Percentiles rank a stretch among this genome's conserved stretches.
These are phyloP conservation scores for Lophium mytilinum DNA, from an alignment of 495 filamentous ascomycete species.

Conservation along the genomic window DNA sequence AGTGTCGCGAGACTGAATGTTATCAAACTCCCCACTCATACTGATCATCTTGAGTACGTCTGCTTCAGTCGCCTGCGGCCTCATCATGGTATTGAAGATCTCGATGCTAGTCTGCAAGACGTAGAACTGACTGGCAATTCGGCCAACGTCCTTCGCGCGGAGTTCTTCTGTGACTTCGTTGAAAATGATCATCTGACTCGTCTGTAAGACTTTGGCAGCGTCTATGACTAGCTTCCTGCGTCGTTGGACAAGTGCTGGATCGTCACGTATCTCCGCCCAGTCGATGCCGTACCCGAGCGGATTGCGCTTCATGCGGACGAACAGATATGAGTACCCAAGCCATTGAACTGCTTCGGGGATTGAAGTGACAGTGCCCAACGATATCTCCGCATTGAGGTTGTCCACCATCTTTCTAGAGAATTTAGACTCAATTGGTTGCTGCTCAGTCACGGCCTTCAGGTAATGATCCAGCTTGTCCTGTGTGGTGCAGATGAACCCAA, in stretches of 20 bases:
- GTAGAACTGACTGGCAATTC: slow-evolving; percentile 96
- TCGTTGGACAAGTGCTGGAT: slow-evolving; percentile 74
- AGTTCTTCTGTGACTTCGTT: slow-evolving; percentile 89
- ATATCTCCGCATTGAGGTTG: slow-evolving; percentile 92
- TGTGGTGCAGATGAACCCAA: slow-evolving; percentile 94
- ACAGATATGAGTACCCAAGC: slow-evolving; percentile 96
- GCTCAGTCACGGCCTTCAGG: slow-evolving; percentile 83
- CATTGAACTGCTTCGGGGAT: slow-evolving; percentile 91
- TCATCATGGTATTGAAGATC: slow-evolving; percentile 92
- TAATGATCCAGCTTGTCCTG: slow-evolving; percentile 91
- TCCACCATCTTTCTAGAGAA: slow-evolving; percentile 89
- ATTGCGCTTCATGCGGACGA: slow-evolving; percentile 88
- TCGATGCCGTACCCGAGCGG: slow-evolving; percentile 94
- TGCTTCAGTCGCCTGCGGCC: slow-evolving; percentile 67
- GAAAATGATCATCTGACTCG: slow-evolving; percentile 98
- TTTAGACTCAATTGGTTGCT: slow-evolving; percentile 90
- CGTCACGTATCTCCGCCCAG: slow-evolving; percentile 80
- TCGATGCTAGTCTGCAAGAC: slow-evolving; percentile 87
- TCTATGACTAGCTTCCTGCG: slow-evolving; percentile 76
- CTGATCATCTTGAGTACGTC: slow-evolving; percentile 92
- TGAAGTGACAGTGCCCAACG: slow-evolving; percentile 89
- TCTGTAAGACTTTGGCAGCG: slow-evolving; percentile 74
- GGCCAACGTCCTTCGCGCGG: slow-evolving; percentile 83
- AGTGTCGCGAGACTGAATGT: slow-evolving; percentile 83
- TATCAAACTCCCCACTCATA: slow-evolving; percentile 93